These are phyloP conservation scores for Thielaviopsis ethacetica DNA, from an alignment of 2,329 filamentous ascomycete species.

Conservation along the genomic window DNA sequence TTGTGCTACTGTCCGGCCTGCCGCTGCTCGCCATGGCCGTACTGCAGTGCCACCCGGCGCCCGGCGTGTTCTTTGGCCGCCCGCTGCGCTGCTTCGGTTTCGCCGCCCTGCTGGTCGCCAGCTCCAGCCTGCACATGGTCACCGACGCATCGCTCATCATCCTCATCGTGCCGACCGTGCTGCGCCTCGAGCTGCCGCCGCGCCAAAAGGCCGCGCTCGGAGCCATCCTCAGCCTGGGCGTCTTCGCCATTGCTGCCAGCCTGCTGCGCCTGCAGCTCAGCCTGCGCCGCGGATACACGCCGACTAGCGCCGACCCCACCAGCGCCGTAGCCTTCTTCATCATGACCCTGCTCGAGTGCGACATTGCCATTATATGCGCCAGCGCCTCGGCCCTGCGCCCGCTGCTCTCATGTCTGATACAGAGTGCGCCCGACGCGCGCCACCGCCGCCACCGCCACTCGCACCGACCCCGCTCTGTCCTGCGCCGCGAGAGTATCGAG, in stretches of 20 bases:
- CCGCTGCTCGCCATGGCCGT: too few species aligned
- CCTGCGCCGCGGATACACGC: conserved; percentile 16
- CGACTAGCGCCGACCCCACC: conserved; percentile 12
- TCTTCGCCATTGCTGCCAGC: conserved; percentile 18
- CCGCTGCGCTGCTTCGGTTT: too few species aligned
- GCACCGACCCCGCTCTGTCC: too few species aligned
- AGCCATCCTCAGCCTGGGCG: conserved; percentile 28
- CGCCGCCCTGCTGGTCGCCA: conserved; percentile 24
- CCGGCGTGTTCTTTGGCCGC: too few species aligned
- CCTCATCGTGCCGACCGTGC: conserved; percentile 26
- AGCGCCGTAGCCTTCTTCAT: conserved; percentile 21
- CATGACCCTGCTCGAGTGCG: conserved; percentile 22
- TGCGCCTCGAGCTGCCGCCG: conserved; percentile 11
- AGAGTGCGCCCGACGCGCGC: too few species aligned
- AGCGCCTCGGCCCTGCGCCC: conserved; percentile 20
- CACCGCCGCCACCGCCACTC: too few species aligned
- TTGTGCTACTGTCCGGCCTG: too few species aligned
- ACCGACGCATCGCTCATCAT: conserved; percentile 28
- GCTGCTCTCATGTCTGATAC: conserved; percentile 17
- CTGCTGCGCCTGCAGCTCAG: conserved; percentile 15
- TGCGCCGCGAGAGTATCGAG: too few species aligned
- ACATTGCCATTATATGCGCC: conserved; percentile 21
- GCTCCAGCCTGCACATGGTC: conserved; percentile 28
- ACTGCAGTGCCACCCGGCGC: too few species aligned
- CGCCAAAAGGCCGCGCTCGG: conserved; percentile 27